Evolutionary conservation across 352 stramenopile species (phyloP).

Genomic region (Phytopythium vexans): DNA sequence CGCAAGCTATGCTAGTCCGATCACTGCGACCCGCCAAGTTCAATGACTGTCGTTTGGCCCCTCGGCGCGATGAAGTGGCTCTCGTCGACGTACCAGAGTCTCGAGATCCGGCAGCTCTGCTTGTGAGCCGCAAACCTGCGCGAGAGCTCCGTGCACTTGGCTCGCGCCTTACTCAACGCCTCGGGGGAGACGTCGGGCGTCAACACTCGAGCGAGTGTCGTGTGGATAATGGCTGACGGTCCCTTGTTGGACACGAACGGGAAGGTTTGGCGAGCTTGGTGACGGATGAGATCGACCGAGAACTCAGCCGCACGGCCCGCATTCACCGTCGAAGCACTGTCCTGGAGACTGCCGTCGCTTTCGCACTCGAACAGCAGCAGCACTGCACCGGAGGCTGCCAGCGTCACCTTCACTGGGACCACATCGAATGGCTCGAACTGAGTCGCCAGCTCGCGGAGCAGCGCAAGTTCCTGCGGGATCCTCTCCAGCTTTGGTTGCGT

Average conservation of each 20-base stretch:
- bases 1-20: too few species aligned
- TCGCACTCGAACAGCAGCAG: constrained; percentile 47
- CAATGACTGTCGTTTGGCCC: constrained; percentile 30
- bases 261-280: constrained; percentile 30
- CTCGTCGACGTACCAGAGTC: constrained; percentile 62
- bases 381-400: constrained; percentile 48
- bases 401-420: constrained; percentile 33
- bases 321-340: neutral
- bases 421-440: constrained; percentile 34
- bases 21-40: too few species aligned
- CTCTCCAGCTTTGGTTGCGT: too few species aligned
- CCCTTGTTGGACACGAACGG: constrained; percentile 27
- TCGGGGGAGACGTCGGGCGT: constrained; percentile 25
- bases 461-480: constrained; percentile 28
- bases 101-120: neutral
- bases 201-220: constrained; percentile 53
- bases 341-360: neutral
- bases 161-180: constrained; percentile 20
- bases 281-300: constrained; percentile 42
- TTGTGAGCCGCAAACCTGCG: neutral
- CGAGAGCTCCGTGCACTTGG: constrained; percentile 37
- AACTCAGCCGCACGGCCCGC: constrained; percentile 24
- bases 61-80: constrained; percentile 46
- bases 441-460: constrained; percentile 21
- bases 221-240: constrained; percentile 42